Base-by-base conservation (phyloP, 75 land plant species). In the Sequoiadendron giganteum region DNA sequence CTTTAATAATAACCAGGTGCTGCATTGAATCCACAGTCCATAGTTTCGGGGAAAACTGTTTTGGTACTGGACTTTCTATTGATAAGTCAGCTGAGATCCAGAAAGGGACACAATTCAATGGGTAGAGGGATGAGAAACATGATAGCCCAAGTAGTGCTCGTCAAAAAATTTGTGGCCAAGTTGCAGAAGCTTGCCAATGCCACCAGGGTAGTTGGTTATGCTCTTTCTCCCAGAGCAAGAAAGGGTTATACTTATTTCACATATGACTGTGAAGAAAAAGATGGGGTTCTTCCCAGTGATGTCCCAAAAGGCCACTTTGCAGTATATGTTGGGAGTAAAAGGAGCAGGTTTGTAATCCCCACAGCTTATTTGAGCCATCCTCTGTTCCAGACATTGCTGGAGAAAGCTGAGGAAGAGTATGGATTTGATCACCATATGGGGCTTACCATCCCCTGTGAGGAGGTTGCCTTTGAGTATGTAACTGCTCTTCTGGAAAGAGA, bases 261-360 rank as follows among this genome's bases (percentile, higher is more conserved):
- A 43, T 40, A 25, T 21, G 49, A 92, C 14, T 86, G 84, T 58
- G 65, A 83, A 30, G 76, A 87, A n/a, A 11, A 39, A 10, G 87
- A 73, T 19, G 86, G 88, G 11, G 88, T 87, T 19, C 89, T 88
- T n/a, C 90, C 91, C 4, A 18, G 73, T 18, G 96, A 94, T 86
- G 95, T 95, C 1, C 93, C 95, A 1, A 93, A 89, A 39, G 97
- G 95, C 3, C 94, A 90, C 84, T 91, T 93, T 72, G 91, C 90
- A 16, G 94, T 95, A 39, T 95, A 95, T 93, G 16, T 93, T 89
- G 76, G 94, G 2, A 85, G 81, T 54, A 90, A 90, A 58, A 73
- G 92, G 61, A 80, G 77, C 43, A 81, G 95, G 34, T 92, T 93
- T 90, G 90, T 96, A 25, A 90, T 94, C 55, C 92, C 93, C 14